Conservation (phyloP, 208 protist genomes). For the Crithidia bombi region DNA sequence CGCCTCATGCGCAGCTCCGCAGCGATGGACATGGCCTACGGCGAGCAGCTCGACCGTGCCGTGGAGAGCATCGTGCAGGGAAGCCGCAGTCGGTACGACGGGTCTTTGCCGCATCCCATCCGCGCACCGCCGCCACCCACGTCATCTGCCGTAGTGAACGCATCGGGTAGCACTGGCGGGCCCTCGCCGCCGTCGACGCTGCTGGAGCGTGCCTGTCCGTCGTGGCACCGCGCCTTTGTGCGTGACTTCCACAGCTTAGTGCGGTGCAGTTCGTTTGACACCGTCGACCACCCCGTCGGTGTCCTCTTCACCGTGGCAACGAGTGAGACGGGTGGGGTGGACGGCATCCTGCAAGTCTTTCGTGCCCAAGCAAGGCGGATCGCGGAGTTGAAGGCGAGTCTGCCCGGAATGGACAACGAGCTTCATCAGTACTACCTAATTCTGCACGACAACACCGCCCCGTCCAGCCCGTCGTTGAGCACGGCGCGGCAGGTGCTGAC, state of each 20-base stretch:
- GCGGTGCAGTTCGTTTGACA: slow-evolving; percentile 78
- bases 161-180: slow-evolving; percentile 8
- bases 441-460: slow-evolving; percentile 70
- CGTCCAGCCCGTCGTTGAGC: slow-evolving; percentile 35
- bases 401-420: slow-evolving; percentile 75
- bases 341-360: slow-evolving; percentile 59
- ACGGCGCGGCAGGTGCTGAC: slow-evolving; percentile 47
- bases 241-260: slow-evolving; percentile 62
- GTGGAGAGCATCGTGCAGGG: slow-evolving; percentile 47
- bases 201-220: slow-evolving; percentile 60
- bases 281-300: slow-evolving; percentile 80
- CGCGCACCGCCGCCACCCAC: neutral
- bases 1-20: slow-evolving; percentile 41
- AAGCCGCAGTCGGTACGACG: slow-evolving; percentile 31
- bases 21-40: slow-evolving; percentile 70
- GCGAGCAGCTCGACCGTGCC: slow-evolving; percentile 72
- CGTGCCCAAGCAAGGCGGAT: slow-evolving; percentile 43
- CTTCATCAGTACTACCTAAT: slow-evolving; percentile 74
- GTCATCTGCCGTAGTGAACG: neutral
- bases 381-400: slow-evolving; percentile 40
- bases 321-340: slow-evolving; percentile 47
- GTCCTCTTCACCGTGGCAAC: slow-evolving; percentile 69
- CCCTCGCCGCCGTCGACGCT: slow-evolving; percentile 36
- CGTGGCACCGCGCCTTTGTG: slow-evolving; percentile 66
- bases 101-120: slow-evolving; percentile 33